phyloP scores from a whole-genome alignment of 1,139 yeast species.

The Candida sp. region DNA sequence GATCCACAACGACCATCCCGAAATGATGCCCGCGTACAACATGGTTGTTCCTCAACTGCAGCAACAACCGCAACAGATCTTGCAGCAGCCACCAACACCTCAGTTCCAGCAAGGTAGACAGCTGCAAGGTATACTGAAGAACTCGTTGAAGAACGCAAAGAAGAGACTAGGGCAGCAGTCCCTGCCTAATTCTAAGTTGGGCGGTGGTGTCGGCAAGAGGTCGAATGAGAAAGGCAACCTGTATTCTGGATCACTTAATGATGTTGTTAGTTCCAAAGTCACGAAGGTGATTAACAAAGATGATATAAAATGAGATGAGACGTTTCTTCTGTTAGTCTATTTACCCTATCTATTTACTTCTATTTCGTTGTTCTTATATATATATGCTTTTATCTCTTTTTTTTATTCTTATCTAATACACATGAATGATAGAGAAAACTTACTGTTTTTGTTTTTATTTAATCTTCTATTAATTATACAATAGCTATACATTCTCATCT shows the following conservation, averaged over 20 bases:
- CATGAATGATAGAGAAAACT: no score
- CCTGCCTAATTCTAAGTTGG: not conserved
- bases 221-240: not conserved
- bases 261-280: slow-evolving; percentile 14
- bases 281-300: slow-evolving; percentile 10
- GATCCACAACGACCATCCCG: slow-evolving; percentile 10
- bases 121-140: not conserved
- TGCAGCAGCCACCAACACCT: not conserved
- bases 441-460: not conserved
- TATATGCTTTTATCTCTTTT: not conserved
- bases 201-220: slow-evolving; percentile 5
- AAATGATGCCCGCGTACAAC: slow-evolving; percentile 8
- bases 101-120: slow-evolving; percentile 3
- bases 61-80: slow-evolving; percentile 1
- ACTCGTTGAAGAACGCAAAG: not conserved
- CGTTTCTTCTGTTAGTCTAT: not conserved
- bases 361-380: not conserved
- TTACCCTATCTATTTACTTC: not conserved
- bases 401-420: not conserved
- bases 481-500: not conserved
- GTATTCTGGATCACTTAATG: slow-evolving; percentile 9
- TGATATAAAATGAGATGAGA: slow-evolving; percentile 1
- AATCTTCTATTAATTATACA: not conserved
- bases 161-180: slow-evolving; percentile 1
- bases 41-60: not conserved